These are phyloP conservation scores for Didymella arachidicola DNA, from an alignment of 2,329 filamentous ascomycete genomes.

Conservation along the genomic window DNA sequence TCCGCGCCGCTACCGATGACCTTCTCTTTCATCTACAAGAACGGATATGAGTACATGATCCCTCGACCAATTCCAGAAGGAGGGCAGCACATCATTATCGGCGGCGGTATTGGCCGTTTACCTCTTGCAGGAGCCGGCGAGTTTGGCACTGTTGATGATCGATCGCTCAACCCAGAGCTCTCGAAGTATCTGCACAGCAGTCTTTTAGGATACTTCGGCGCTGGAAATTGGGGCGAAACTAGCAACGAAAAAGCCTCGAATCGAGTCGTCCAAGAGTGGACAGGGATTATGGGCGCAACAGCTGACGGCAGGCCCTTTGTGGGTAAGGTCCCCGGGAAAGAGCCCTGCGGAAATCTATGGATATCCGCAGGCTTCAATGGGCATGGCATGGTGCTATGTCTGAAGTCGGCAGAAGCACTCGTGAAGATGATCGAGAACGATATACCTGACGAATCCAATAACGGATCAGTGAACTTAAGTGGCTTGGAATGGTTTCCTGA, in stretches of 20 bases:
- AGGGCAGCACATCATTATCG: constrained; percentile 66
- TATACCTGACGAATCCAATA: constrained; percentile 31
- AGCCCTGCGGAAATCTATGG: constrained; percentile 55
- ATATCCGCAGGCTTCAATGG: constrained; percentile 69
- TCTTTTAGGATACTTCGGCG: constrained; percentile 61
- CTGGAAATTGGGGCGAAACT: constrained; percentile 48
- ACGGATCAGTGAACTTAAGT: neutral
- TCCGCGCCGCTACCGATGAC: constrained; percentile 58
- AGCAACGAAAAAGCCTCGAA: constrained; percentile 24
- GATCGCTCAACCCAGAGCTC: constrained; percentile 59
- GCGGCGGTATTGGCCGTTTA: constrained; percentile 62
- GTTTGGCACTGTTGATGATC: constrained; percentile 66
- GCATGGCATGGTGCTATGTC: constrained; percentile 70
- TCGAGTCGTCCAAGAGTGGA: constrained; percentile 54
- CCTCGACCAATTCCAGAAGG: constrained; percentile 54
- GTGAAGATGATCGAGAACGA: constrained; percentile 60
- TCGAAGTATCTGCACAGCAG: constrained; percentile 57
- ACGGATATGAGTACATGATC: constrained; percentile 74
- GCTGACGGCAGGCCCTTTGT: constrained; percentile 60
- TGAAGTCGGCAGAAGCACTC: constrained; percentile 66
- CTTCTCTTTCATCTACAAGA: constrained; percentile 68
- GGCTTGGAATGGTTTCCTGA: constrained; percentile 61
- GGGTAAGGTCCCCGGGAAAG: constrained; percentile 50
- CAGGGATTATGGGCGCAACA: constrained; percentile 62
- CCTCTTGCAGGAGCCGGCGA: constrained; percentile 56